Conservation (phyloP, 2,329 filamentous ascomycete species). For the Ceratocystis smalleyi region DNA sequence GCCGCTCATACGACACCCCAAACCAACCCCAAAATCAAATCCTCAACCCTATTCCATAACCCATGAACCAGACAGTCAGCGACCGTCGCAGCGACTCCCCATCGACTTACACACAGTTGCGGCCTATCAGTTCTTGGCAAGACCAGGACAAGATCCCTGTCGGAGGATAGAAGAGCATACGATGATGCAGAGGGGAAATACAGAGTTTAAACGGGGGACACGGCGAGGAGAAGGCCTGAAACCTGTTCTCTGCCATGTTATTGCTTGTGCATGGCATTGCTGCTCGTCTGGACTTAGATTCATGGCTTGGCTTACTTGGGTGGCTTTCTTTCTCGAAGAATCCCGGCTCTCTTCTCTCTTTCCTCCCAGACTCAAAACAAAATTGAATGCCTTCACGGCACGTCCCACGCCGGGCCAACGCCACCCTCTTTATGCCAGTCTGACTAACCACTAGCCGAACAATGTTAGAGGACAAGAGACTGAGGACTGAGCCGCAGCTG, state of each 20-base stretch:
- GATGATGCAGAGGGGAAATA: background rate
- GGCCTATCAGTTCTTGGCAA: background rate
- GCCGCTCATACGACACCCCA: background rate
- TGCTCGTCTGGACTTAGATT: background rate
- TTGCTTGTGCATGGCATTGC: background rate
- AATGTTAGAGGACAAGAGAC: background rate
- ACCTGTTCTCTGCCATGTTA: background rate
- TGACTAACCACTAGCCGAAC: background rate
- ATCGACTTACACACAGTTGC: background rate
- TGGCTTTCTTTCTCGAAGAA: background rate
- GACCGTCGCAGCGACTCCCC: no score
- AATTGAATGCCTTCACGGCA: background rate
- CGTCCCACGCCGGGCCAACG: background rate
- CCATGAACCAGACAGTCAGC: no score
- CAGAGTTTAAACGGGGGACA: background rate
- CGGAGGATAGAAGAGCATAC: background rate
- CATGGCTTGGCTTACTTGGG: no score
- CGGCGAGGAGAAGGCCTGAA: background rate
- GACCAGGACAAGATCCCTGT: background rate
- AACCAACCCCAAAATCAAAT: no score
- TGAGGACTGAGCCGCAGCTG: background rate
- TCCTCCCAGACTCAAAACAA: background rate
- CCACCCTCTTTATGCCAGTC: background rate
- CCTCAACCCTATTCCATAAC: no score
- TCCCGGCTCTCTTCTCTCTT: background rate